Percentiles rank a stretch among this genome's conserved stretches.
Conservation (phyloP, 2,329 filamentous ascomycete species). For the Botryotinia calthae region DNA sequence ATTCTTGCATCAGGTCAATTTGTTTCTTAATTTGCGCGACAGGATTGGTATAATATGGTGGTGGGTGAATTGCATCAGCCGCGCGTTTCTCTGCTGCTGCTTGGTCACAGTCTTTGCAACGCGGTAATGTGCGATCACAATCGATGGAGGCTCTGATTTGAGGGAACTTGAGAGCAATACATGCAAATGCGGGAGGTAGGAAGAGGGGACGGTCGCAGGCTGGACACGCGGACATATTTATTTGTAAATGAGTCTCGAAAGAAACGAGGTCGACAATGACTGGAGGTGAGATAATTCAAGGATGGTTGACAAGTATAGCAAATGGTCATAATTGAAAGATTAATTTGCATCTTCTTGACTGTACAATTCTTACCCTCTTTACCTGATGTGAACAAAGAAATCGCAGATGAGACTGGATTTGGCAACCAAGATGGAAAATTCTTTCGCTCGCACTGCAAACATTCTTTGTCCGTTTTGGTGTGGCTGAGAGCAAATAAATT, state of each 20-base stretch:
- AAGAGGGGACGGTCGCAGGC: slow-evolving; percentile 13
- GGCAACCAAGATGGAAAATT: neutral
- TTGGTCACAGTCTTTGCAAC: slow-evolving; percentile 34
- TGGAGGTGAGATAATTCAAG: slow-evolving; percentile 3
- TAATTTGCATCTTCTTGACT: neutral
- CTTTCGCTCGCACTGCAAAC: neutral
- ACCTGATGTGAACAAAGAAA: neutral
- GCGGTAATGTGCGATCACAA: slow-evolving; percentile 28
- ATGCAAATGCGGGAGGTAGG: slow-evolving; percentile 29
- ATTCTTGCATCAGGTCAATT: slow-evolving; percentile 23
- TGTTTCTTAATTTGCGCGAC: slow-evolving; percentile 26
- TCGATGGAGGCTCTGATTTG: slow-evolving; percentile 20
- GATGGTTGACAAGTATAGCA: neutral
- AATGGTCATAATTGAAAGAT: neutral
- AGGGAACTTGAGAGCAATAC: slow-evolving; percentile 25
- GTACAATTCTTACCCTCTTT: neutral
- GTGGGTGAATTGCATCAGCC: slow-evolving; percentile 24
- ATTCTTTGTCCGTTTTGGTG: slow-evolving; percentile 10
- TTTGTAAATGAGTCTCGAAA: neutral
- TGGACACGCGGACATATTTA: slow-evolving; percentile 21
- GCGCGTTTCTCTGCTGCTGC: slow-evolving; percentile 24
- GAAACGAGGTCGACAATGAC: neutral
- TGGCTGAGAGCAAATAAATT: slow-evolving; percentile 1
- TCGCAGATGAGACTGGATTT: neutral
- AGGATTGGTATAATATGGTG: slow-evolving; percentile 21